Evolutionary conservation across 306 rosid species (phyloP).

Genomic region (Quercus alba): DNA sequence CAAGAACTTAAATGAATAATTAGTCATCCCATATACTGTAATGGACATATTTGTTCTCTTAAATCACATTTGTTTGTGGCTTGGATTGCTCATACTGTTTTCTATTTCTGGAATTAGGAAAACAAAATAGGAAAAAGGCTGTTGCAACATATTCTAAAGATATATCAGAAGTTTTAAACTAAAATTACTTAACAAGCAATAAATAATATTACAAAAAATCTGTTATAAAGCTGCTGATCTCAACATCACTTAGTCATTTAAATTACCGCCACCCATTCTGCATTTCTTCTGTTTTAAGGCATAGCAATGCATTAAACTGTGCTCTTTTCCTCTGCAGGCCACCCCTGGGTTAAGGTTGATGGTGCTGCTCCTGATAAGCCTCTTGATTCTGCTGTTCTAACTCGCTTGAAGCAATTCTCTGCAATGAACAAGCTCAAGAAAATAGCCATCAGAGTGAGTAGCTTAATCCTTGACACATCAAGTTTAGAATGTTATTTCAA

Average conservation of each 20-base stretch:
- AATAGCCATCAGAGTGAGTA: slow-evolving; percentile 87
- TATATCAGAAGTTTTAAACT: neutral
- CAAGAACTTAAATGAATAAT: neutral
- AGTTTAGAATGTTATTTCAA: neutral
- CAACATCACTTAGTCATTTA: neutral
- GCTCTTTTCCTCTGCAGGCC: slow-evolving; percentile 57
- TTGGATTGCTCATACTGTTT: neutral
- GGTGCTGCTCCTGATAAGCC: slow-evolving; percentile 91
- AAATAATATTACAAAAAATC: neutral
- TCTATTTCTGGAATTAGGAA: neutral
- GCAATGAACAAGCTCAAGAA: slow-evolving; percentile 87
- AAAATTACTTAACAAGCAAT: neutral
- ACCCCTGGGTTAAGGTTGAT: slow-evolving; percentile 83
- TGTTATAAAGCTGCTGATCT: neutral
- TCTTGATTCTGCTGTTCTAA: slow-evolving; percentile 85
- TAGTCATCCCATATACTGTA: neutral
- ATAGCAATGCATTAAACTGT: slow-evolving; percentile 14
- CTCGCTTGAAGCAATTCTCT: slow-evolving; percentile 94
- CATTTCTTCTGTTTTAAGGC: slow-evolving; percentile 13
- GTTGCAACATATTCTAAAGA: neutral
- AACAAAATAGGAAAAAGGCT: neutral
- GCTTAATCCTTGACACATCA: slow-evolving; percentile 15
- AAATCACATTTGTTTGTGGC: neutral
- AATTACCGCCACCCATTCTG: neutral
- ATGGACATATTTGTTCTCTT: neutral